Evolutionary conservation across 2,329 filamentous ascomycete species (phyloP).

Genomic region (Ophiostoma tasmaniense): DNA sequence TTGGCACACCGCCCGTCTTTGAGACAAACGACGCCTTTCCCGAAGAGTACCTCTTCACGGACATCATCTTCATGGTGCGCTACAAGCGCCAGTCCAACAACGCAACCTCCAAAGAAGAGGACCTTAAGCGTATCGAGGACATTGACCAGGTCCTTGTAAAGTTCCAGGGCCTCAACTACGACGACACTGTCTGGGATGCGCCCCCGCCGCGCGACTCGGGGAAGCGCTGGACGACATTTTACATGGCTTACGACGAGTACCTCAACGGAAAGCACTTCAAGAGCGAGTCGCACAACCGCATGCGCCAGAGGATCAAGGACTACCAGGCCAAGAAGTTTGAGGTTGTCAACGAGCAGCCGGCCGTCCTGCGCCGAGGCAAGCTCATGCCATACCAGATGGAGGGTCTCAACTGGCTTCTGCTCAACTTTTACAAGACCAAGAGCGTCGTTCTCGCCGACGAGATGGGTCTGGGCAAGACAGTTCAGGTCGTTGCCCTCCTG

Average conservation of each 20-base stretch:
- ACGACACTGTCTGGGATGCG: constrained; percentile 82
- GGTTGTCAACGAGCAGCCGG: constrained; percentile 63
- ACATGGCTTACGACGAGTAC: constrained; percentile 77
- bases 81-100: constrained; percentile 35
- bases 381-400: constrained; percentile 92
- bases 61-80: constrained; percentile 79
- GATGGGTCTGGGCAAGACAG: constrained; percentile 96
- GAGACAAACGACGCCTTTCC: constrained; percentile 71
- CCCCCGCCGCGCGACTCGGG: constrained; percentile 59
- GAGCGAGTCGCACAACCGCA: constrained; percentile 44
- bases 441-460: constrained; percentile 93
- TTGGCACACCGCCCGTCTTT: constrained; percentile 56
- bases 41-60: constrained; percentile 74
- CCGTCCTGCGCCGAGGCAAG: constrained; percentile 58
- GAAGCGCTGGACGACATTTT: constrained; percentile 70
- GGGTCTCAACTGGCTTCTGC: constrained; percentile 90
- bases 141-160: constrained; percentile 75
- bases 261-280: constrained; percentile 67
- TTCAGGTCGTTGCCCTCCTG: constrained; percentile 81
- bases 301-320: constrained; percentile 60
- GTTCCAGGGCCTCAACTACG: constrained; percentile 84
- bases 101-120: constrained; percentile 44
- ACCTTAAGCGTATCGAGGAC: constrained; percentile 60
- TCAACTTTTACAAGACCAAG: constrained; percentile 72
- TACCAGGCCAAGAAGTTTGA: constrained; percentile 60